These are phyloP conservation scores for Lolium multiflorum DNA, from an alignment of 176 grass and related monocot species.

Conservation along the genomic window DNA sequence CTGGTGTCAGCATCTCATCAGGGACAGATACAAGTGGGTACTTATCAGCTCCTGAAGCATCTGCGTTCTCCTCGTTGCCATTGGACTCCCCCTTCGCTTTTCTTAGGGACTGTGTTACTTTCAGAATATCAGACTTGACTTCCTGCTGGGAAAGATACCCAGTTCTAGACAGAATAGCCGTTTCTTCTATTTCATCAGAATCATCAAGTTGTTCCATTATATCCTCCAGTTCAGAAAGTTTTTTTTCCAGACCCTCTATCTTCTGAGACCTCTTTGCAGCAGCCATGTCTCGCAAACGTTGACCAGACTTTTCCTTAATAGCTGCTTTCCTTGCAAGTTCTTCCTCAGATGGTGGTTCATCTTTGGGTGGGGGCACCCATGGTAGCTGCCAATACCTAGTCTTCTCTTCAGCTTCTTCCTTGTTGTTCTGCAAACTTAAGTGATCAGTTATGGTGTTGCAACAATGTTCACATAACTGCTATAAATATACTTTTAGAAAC, in stretches of 20 bases:
- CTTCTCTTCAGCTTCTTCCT: slow-evolving; percentile 90
- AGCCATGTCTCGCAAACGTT: slow-evolving; percentile 91
- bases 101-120: slow-evolving; percentile 75
- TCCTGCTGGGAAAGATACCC: slow-evolving; percentile 86
- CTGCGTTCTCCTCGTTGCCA: slow-evolving; percentile 66
- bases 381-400: slow-evolving; percentile 96
- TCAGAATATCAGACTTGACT: slow-evolving; percentile 71
- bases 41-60: slow-evolving; percentile 69
- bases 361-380: slow-evolving; percentile 89
- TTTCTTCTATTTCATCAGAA: slow-evolving; percentile 66
- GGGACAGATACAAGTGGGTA: slow-evolving; percentile 84
- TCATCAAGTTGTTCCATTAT: slow-evolving; percentile 79
- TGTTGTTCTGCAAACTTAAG: slow-evolving; percentile 73
- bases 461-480: slow-evolving; percentile 27
- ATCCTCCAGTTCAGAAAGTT: slow-evolving; percentile 71
- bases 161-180: slow-evolving; percentile 62
- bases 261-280: slow-evolving; percentile 81
- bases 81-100: slow-evolving; percentile 91
- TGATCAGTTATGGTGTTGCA: slow-evolving; percentile 45
- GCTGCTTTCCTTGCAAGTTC: slow-evolving; percentile 95
- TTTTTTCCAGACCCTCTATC: slow-evolving; percentile 74
- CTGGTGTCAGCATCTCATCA: slow-evolving; percentile 82
- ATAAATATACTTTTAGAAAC: slow-evolving; percentile 24
- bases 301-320: slow-evolving; percentile 90
- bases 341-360: slow-evolving; percentile 90